Evolutionary conservation across 139 green algal genomes (phyloP), one percentile per base, ranked within the genome.

Genomic region (Dunaliella primolecta): DNA sequence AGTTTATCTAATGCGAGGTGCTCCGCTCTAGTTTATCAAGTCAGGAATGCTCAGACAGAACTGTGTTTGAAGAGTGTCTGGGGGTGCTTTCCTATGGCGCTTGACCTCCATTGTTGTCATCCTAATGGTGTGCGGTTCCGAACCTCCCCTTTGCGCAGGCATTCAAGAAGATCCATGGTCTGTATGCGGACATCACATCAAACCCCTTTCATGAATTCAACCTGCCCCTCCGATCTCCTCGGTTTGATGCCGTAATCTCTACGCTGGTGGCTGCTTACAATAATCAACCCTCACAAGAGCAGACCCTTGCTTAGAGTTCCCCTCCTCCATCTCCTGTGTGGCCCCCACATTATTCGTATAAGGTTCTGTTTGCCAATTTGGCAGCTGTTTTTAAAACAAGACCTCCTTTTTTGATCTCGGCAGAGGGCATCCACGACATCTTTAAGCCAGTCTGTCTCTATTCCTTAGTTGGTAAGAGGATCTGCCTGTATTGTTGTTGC

Each of bases 201-300:
- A 97, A 98, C 86, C 95, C 95, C 0, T 98, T 98, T 79, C 94
- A 97, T 83, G 89, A 86, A 21, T 89, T 92, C 36, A 92, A 92
- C 25, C 83, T 88, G 37, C 88, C 88, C 33, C 79, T 91, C 37
- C 88, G 33, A 27, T 86, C 82, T 21, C 29, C 38, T 0, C 56
- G 71, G 7, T 91, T 91, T 76, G 88, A 85, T 21, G 79, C 35
- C 3, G 78, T 57, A 11, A 30, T 90, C 37, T 84, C 84, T 55
- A 7, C 71, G 1, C 46, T 87, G 1, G 84, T 87, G 78, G 31
- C 57, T 0, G 38, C 64, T 1, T 86, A 85, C 46, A 64, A 64
- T 15, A 64, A 64, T 64, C 46, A 64, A 15, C 46, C 46, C 15
- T 64, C 46, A 7, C 46, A 64, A 15, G 46, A 64, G 46, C 46